Percentiles rank a stretch among this genome's conserved stretches.
Conservation (phyloP, 148 eudicot genomes). For the Fagopyrum homotropicum region DNA sequence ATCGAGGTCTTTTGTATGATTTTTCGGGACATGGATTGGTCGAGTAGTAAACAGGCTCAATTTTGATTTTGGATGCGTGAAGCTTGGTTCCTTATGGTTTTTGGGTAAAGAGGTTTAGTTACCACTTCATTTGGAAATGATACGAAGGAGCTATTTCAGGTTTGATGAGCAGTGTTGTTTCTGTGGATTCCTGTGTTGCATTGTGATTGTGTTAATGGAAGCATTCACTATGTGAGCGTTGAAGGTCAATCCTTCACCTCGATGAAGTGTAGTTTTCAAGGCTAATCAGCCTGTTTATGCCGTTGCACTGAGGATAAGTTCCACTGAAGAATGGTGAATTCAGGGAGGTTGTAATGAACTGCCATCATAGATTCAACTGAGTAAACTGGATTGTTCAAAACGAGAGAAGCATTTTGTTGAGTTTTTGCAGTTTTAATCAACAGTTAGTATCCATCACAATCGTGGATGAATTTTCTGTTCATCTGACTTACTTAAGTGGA, state of each 20-base stretch:
- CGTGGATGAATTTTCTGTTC: not conserved
- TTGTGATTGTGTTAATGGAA: not conserved
- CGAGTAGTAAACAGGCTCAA: not conserved
- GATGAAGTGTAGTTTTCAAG: not conserved
- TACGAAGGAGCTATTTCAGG: not conserved
- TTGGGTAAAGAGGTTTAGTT: not conserved
- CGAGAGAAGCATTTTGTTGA: not conserved
- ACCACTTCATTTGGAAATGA: not conserved
- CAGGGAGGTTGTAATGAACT: not conserved
- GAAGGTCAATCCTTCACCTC: not conserved
- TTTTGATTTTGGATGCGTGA: not conserved
- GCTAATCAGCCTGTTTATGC: not conserved
- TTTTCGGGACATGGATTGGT: not conserved
- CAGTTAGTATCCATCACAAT: not conserved
- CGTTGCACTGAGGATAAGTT: not conserved
- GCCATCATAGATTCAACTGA: not conserved
- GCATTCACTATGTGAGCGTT: not conserved
- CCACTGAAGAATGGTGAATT: not conserved
- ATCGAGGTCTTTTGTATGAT: not conserved
- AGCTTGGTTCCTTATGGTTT: not conserved
- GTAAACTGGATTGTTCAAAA: not conserved
- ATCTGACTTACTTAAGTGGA: not conserved
- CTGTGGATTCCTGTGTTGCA: not conserved
- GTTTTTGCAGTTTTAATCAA: not conserved
- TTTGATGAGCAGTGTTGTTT: slow-evolving; percentile 1